Evolutionary conservation across 2,329 filamentous ascomycete species (phyloP).

Genomic region (Ceratocystis cacaofunesta): DNA sequence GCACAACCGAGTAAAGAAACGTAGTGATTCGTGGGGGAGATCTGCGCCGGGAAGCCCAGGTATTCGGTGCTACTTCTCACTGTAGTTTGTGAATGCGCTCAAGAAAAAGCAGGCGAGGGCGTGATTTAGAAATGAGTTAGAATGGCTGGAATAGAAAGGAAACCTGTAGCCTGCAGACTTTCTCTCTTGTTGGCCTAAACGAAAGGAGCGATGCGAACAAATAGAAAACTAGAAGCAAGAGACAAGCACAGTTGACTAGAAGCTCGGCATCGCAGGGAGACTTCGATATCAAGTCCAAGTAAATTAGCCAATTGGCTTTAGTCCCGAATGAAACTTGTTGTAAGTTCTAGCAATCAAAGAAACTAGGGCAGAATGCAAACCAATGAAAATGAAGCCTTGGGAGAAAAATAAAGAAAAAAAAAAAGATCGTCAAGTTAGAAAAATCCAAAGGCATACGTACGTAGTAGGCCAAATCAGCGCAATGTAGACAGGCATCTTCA

Average conservation of each 20-base stretch:
- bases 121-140: not conserved
- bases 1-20: not conserved
- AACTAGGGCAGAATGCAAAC: not conserved
- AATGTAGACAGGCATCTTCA: not conserved
- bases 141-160: not conserved
- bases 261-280: not conserved
- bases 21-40: not conserved
- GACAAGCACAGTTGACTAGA: not conserved
- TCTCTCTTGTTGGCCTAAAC: not conserved
- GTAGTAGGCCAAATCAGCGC: constrained; percentile 3
- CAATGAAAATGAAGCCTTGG: not conserved
- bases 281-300: not conserved
- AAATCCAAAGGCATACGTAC: not conserved
- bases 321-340: not conserved
- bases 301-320: not conserved
- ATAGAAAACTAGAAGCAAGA: not conserved
- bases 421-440: constrained; percentile 1
- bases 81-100: not conserved
- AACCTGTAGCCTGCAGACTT: constrained; percentile 1
- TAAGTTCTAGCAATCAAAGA: not conserved
- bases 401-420: not conserved
- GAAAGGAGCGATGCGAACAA: not conserved
- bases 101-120: not conserved
- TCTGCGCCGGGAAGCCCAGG: not conserved
- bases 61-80: not conserved